phyloP scores from a whole-genome alignment of 768 basidiomycete genomes.

The Tylopilus sp. region DNA sequence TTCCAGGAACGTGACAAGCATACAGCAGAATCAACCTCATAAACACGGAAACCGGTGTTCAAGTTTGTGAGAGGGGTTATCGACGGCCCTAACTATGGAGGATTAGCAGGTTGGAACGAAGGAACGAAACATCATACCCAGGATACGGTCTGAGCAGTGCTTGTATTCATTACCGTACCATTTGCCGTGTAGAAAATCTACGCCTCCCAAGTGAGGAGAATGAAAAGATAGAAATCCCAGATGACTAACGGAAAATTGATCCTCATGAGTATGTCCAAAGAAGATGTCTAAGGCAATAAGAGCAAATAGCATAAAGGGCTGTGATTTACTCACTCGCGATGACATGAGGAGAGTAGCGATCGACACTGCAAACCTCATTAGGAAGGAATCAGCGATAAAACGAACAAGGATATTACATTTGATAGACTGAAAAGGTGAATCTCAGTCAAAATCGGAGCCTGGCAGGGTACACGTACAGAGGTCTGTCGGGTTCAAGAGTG shows the following conservation, averaged over 20 bases:
- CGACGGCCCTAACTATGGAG: constrained; percentile 60
- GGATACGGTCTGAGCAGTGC: constrained; percentile 52
- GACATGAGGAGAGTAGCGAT: constrained; percentile 76
- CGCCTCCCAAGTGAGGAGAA: not conserved
- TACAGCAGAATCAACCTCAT: constrained; percentile 53
- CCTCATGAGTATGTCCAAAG: constrained; percentile 76
- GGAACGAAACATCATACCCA: constrained; percentile 37
- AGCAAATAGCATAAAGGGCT: not conserved
- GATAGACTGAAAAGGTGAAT: constrained; percentile 36
- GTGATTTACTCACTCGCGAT: constrained; percentile 56
- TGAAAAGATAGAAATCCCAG: not conserved
- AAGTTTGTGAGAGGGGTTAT: constrained; percentile 67
- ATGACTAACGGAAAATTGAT: constrained; percentile 56
- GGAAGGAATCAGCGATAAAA: not conserved
- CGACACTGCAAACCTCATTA: constrained; percentile 43
- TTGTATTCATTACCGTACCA: constrained; percentile 53
- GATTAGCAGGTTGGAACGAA: constrained; percentile 7
- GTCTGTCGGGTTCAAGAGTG: constrained; percentile 61
- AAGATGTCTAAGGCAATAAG: constrained; percentile 52
- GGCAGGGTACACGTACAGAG: constrained; percentile 48
- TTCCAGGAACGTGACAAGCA: constrained; percentile 16
- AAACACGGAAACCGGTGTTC: constrained; percentile 65
- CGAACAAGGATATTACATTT: constrained; percentile 35
- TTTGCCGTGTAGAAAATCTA: constrained; percentile 76
- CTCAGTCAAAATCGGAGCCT: constrained; percentile 2